Conservation (phyloP, 2,329 filamentous ascomycete genomes). For the Phyllachora maydis region DNA sequence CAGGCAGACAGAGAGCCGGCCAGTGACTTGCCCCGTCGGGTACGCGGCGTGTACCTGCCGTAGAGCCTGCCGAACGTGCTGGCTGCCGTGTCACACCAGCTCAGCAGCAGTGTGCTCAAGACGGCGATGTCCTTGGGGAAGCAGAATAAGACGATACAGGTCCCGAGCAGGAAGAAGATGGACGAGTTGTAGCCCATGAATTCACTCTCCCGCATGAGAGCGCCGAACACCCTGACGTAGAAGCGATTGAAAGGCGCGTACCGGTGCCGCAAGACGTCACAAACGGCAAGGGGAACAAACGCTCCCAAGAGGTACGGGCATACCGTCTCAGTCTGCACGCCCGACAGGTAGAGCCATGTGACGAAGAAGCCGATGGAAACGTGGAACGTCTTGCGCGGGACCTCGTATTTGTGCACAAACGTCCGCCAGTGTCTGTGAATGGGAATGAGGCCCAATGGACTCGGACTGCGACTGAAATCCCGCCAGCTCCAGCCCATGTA, state of each 20-base stretch:
- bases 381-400: constrained; percentile 81
- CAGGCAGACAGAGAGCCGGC: constrained; percentile 78
- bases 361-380: constrained; percentile 94
- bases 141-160: constrained; percentile 67
- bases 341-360: constrained; percentile 64
- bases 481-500: constrained; percentile 59
- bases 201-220: constrained; percentile 93
- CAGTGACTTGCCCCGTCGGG: constrained; percentile 76
- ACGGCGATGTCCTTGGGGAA: constrained; percentile 89
- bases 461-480: constrained; percentile 78
- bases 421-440: constrained; percentile 83
- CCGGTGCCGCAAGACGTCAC: constrained; percentile 67
- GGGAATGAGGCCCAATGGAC: constrained; percentile 81
- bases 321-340: constrained; percentile 56
- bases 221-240: constrained; percentile 70
- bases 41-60: constrained; percentile 69
- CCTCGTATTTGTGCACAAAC: constrained; percentile 92
- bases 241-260: constrained; percentile 65
- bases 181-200: constrained; percentile 90
- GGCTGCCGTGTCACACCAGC: constrained; percentile 95
- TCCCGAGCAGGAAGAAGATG: constrained; percentile 85
- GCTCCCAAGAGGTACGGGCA: constrained; percentile 66
- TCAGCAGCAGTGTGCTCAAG: constrained; percentile 73
- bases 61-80: constrained; percentile 84
- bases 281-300: constrained; percentile 64